A percentile compares a stretch with the other conserved stretches of the same genome.
phyloP scores from a whole-genome alignment of 73 alveolate genomes.

The Paramecium caudatum region DNA sequence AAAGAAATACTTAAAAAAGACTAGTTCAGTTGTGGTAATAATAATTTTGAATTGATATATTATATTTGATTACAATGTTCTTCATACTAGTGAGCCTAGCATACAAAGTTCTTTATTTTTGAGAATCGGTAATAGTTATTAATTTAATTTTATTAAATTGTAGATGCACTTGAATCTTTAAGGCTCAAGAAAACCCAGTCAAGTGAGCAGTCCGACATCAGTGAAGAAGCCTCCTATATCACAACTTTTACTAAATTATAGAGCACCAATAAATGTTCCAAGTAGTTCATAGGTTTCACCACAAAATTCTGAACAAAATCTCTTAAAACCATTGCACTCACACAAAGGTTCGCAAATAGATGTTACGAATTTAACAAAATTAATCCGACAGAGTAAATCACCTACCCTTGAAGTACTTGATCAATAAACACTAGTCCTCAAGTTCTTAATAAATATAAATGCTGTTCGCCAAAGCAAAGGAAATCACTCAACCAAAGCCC shows the following conservation, averaged over 20 bases:
- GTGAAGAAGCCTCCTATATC: not conserved
- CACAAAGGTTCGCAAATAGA: constrained; percentile 63
- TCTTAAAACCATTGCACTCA: constrained; percentile 34
- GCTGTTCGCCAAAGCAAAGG: constrained; percentile 43
- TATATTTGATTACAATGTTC: not conserved
- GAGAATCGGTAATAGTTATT: too few relatives aligned
- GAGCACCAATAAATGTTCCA: constrained; percentile 57
- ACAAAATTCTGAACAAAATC: constrained; percentile 33
- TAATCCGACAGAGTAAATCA: constrained; percentile 20
- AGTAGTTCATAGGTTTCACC: constrained; percentile 64
- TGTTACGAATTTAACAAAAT: constrained; percentile 47
- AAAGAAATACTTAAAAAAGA: constrained; percentile 54
- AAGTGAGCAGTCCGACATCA: constrained; percentile 30
- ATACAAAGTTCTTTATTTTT: too few relatives aligned
- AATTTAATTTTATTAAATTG: constrained; percentile 10
- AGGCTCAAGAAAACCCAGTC: constrained; percentile 30
- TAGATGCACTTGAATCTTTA: constrained; percentile 27
- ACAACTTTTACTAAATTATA: not conserved
- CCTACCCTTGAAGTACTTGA: constrained; percentile 52
- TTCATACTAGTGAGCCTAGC: too few relatives aligned
- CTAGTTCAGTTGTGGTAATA: not conserved
- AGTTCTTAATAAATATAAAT: constrained; percentile 44
- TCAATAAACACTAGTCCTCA: not conserved
- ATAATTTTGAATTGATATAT: constrained; percentile 5
- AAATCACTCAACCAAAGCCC: constrained; percentile 43